Conservation (phyloP, 192 early-diverging fungal species). For the Dissophora globulifera region DNA sequence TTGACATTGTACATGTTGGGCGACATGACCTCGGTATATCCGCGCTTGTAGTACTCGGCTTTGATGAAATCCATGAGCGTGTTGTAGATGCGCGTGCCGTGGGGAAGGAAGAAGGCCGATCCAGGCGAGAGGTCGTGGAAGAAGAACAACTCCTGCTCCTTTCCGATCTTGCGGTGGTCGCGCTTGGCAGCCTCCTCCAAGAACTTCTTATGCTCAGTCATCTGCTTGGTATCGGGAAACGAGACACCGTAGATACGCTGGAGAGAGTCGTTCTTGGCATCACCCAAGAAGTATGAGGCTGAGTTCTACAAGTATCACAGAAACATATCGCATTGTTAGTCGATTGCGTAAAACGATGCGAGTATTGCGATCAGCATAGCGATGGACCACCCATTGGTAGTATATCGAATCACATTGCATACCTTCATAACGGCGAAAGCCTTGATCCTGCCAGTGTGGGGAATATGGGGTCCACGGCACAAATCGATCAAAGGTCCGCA, state of each 20-base stretch:
- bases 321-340: too few species aligned
- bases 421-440: slow-evolving; percentile 91
- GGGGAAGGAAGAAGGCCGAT: slow-evolving; percentile 93
- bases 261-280: slow-evolving; percentile 96
- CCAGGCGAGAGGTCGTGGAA: slow-evolving; percentile 96
- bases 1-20: slow-evolving; percentile 99
- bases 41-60: slow-evolving; percentile 89
- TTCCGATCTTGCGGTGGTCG: slow-evolving; percentile 96
- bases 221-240: slow-evolving; percentile 98
- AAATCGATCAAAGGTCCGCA: slow-evolving; percentile 98
- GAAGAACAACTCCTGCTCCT: slow-evolving; percentile 99
- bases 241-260: slow-evolving; percentile 99
- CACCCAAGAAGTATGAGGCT: slow-evolving; percentile 97
- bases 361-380: too few species aligned
- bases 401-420: too few species aligned
- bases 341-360: too few species aligned
- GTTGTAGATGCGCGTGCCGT: slow-evolving; percentile 97
- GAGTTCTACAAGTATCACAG: slow-evolving; percentile 74
- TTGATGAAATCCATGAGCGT: slow-evolving; percentile 91
- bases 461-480: slow-evolving; percentile 95
- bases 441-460: slow-evolving; percentile 93
- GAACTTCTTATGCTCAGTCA: slow-evolving; percentile 96
- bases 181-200: slow-evolving; percentile 96
- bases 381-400: too few species aligned
- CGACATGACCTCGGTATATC: slow-evolving; percentile 95